Evolutionary conservation across 768 basidiomycete species (phyloP), one percentile per base, ranked within the genome.

Genomic region (Lactifluus echinatus): DNA sequence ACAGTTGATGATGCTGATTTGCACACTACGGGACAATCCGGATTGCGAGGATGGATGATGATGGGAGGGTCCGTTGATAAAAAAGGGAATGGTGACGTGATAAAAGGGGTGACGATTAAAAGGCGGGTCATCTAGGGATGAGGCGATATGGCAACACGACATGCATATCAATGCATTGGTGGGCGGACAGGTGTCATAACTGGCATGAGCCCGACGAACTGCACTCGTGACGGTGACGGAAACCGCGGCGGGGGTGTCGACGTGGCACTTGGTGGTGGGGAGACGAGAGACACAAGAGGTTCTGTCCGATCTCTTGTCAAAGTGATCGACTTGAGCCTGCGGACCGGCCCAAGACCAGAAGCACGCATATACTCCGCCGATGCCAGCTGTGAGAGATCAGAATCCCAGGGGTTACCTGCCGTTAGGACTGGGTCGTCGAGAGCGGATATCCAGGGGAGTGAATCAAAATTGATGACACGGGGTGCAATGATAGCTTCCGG

Each of bases 171-270:
- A 48, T 42, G 46, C 37, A 53, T 53, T 29, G 46, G n/a, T 45
- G 43, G 39, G 21, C 34, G 34, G 23, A 33, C 49, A 29, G 62
- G 62, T 39, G 62, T 63, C 62, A 57, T 61, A 24, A 50, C 53
- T 19, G 63, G 63, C 63, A 63, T 63, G 29, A 63, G 48, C 23
- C 61, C 61, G 40, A 55, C 36, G 47, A 63, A 63, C 34, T 57
- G 49, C 26, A 62, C 60, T 28, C 61, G 39, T 21, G 60, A 44
- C 4, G 63, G 60, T 0, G 55, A 53, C 24, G 60, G 54, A 51
- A 63, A 59, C 28, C 63, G 63, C 44, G 63, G 63, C 33, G 63
- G 63, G 4, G 63, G 63, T 6, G 63, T 63, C 31, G 56, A 57
- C 19, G 53, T 48, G 53, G 46, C 60, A 42, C 8, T 34, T 24